Base-by-base conservation (phyloP, 805 yeast genomes). In the Komagataella phaffii region DNA sequence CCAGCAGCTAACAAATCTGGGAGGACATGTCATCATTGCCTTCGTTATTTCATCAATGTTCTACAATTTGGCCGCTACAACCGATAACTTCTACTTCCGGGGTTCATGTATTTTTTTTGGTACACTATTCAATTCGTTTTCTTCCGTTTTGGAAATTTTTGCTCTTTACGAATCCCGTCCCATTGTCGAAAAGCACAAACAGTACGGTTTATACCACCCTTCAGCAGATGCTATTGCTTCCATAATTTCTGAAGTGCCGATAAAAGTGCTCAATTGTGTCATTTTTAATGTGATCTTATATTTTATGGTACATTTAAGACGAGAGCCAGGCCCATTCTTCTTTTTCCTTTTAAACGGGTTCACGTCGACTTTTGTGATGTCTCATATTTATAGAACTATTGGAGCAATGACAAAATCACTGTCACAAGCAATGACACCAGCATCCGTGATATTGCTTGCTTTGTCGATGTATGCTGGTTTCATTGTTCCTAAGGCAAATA, bases 221-320 rank as follows among this genome's bases (percentile, higher is more conserved):
- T 68, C 79, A 51, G 82, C 83, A 6, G 79, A 79, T 57, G 80
- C 83, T 0, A 55, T 79, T 24, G 78, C 82, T 1, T 72, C 77
- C 10, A 69, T 79, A 49, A 57, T 77, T n/a, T 68, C 81, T 3
- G 80, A 78, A 53, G 54, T 80, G 43, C 85, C 85, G 3, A 61
- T 71, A 49, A 78, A 79, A 59, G 46, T 77, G 17, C 44, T 68
- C 10, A 65, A 71, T 17, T 65, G 74, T 24, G 55, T 77, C 44
- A 61, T 66, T 3, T 80, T 81, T 68, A 73, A 74, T 57, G 58
- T 80, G 49, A 61, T 72, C 12, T 66, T 68, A 53, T 81, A 80
- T 63, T 81, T 79, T 60, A 64, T 81, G 74, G 72, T 76, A 10
- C 64, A 78, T 58, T 70, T 81, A 51, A 67, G 77, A 58, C 68